Percentiles rank a stretch among this genome's conserved stretches.
Evolutionary conservation across 2,329 filamentous ascomycete genomes (phyloP).

Genomic region (Aureobasidium vineae): DNA sequence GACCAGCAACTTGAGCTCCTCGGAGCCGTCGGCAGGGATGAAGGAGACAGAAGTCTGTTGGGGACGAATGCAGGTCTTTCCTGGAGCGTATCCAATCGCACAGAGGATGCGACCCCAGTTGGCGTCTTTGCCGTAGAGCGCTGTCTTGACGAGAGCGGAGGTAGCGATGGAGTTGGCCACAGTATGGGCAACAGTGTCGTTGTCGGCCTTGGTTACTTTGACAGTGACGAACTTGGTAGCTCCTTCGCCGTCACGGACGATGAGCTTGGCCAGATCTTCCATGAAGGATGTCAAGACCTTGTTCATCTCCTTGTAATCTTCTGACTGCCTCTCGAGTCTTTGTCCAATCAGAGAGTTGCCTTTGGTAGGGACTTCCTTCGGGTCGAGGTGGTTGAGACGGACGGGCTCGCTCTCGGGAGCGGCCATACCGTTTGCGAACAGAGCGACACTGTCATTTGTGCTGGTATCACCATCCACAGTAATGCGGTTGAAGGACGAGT

Average conservation of each 20-base stretch:
- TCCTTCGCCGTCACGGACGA: conserved; percentile 94
- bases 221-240: conserved; percentile 98
- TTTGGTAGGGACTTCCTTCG: not conserved
- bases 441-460: conserved; percentile 92
- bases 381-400: not conserved
- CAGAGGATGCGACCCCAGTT: conserved; percentile 99
- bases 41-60: conserved; percentile 76
- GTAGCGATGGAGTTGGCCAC: conserved; percentile 86
- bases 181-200: conserved; percentile 68
- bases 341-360: not conserved
- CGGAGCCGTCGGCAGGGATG: conserved; percentile 70
- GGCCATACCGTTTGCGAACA: conserved; percentile 93
- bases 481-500: conserved; percentile 92
- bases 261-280: conserved; percentile 80
- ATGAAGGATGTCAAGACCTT: conserved; percentile 73
- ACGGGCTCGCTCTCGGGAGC: conserved; percentile 30
- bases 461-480: conserved; percentile 96
- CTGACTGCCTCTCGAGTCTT: conserved; percentile 42
- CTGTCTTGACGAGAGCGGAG: conserved; percentile 94
- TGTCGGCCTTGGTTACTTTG: conserved; percentile 70
- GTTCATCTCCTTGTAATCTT: conserved; percentile 66
- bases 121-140: conserved; percentile 92
- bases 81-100: conserved; percentile 77
- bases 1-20: conserved; percentile 72
- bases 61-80: conserved; percentile 63